Conservation (phyloP, 805 yeast species). For the Candida koratica region DNA sequence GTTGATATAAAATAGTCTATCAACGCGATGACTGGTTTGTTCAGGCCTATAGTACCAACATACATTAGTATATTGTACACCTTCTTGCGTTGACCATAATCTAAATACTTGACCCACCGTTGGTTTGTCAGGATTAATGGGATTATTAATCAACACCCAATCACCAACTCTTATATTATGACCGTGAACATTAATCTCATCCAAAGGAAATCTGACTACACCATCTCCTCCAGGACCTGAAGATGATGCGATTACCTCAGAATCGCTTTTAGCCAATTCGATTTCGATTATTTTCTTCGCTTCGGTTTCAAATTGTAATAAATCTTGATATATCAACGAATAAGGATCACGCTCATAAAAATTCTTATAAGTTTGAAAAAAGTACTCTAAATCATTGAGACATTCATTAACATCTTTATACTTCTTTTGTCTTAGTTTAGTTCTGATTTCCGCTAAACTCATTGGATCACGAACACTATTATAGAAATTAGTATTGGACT, state of each 20-base stretch:
- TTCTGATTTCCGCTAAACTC: constrained; percentile 67
- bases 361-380: constrained; percentile 70
- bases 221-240: constrained; percentile 42
- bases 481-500: constrained; percentile 54
- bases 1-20: constrained; percentile 83
- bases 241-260: constrained; percentile 52
- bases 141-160: constrained; percentile 86
- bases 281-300: constrained; percentile 55
- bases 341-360: constrained; percentile 52
- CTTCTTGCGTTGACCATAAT: constrained; percentile 87
- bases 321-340: constrained; percentile 56
- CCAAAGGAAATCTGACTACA: constrained; percentile 70
- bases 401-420: constrained; percentile 74
- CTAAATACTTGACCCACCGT: constrained; percentile 92
- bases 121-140: constrained; percentile 85
- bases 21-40: constrained; percentile 92
- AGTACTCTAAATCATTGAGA: constrained; percentile 67
- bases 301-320: constrained; percentile 58
- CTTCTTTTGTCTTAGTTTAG: constrained; percentile 80
- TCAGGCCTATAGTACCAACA: constrained; percentile 99
- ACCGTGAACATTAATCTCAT: constrained; percentile 67
- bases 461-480: constrained; percentile 54
- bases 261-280: constrained; percentile 79
- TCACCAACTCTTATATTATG: constrained; percentile 82
- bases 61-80: constrained; percentile 80